Conservation (phyloP, 2,329 filamentous ascomycete species). For the Microsporum audouinii region DNA sequence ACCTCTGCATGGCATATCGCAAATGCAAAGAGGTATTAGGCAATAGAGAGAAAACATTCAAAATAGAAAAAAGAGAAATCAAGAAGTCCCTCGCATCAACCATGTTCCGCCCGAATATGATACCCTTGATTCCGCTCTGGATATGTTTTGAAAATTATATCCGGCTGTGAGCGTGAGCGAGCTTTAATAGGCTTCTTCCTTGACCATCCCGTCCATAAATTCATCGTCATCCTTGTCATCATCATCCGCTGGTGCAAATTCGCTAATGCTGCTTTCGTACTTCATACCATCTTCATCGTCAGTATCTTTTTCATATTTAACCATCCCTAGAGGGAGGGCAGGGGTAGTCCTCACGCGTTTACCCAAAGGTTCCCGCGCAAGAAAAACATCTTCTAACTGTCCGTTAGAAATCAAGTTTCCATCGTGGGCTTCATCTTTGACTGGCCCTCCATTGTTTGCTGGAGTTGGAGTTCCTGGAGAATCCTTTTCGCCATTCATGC, state of each 20-base stretch:
- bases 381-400: background rate
- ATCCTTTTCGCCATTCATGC: background rate
- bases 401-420: constrained; percentile 6
- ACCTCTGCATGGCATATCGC: background rate
- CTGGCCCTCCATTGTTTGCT: background rate
- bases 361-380: constrained; percentile 5
- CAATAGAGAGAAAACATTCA: background rate
- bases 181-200: constrained; percentile 2
- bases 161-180: background rate
- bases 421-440: constrained; percentile 13
- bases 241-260: constrained; percentile 6
- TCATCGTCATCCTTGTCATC: constrained; percentile 5
- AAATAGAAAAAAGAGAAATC: background rate
- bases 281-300: constrained; percentile 11
- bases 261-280: constrained; percentile 12
- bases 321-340: constrained; percentile 14
- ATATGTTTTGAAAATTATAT: background rate
- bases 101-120: background rate
- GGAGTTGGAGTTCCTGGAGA: background rate
- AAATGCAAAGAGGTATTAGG: background rate
- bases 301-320: constrained; percentile 14
- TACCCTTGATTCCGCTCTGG: background rate
- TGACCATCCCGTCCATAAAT: background rate
- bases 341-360: constrained; percentile 18
- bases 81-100: background rate